Percentiles rank a stretch among this genome's conserved stretches.
Evolutionary conservation across 1,284 basidiomycete species (phyloP).

Genomic region (Marasmius sp.): DNA sequence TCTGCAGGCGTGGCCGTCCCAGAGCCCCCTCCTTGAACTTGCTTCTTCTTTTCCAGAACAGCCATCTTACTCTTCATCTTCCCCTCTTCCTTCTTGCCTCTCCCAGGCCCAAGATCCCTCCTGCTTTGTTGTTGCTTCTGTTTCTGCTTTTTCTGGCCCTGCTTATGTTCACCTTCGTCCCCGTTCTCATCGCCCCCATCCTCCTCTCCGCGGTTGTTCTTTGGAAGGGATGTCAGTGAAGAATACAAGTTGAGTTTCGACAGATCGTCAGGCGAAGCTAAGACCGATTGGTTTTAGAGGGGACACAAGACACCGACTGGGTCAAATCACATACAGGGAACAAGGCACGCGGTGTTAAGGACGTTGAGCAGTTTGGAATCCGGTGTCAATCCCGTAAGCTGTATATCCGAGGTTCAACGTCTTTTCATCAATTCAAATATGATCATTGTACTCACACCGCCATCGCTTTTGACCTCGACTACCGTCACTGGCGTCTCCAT

Average conservation of each 20-base stretch:
- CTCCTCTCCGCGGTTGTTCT: conserved; percentile 50
- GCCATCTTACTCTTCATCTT: conserved; percentile 50
- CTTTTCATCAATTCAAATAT: neutral
- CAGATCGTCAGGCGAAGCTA: conserved; percentile 50
- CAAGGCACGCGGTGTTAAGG: conserved; percentile 39
- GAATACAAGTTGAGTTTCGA: conserved; percentile 61
- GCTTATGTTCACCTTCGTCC: conserved; percentile 13
- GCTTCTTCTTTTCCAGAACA: conserved; percentile 28
- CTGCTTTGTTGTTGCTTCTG: conserved; percentile 21
- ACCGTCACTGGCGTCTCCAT: conserved; percentile 15
- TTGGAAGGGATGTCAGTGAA: conserved; percentile 60
- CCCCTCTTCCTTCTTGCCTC: conserved; percentile 46
- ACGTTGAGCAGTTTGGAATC: conserved; percentile 9
- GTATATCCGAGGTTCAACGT: neutral
- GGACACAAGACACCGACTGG: too few relatives aligned
- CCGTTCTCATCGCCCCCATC: conserved; percentile 22
- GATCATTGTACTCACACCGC: conserved; percentile 24
- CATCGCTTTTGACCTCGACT: conserved; percentile 21
- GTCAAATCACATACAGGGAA: conserved; percentile 33
- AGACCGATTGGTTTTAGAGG: neutral
- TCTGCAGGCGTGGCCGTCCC: neutral
- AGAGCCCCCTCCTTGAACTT: conserved; percentile 4
- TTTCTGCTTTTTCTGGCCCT: conserved; percentile 10
- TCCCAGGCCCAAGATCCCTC: conserved; percentile 1
- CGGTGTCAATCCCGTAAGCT: neutral